phyloP scores from a whole-genome alignment of 805 yeast species.

The Wickerhamiella sorbophila region DNA sequence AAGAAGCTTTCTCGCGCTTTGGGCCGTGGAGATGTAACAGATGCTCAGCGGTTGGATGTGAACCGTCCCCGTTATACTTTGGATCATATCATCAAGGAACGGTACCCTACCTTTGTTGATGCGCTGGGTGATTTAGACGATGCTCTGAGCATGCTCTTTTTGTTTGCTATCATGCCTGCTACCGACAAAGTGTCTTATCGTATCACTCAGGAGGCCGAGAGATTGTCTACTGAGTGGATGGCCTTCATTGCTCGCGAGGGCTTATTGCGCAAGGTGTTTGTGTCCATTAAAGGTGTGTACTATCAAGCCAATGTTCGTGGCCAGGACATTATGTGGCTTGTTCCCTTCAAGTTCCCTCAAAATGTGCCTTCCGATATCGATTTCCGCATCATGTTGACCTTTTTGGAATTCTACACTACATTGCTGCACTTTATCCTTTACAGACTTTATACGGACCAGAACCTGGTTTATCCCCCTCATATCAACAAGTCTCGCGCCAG shows the following conservation, averaged over 20 bases:
- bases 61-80: conserved; percentile 73
- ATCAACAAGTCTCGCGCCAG: conserved; percentile 58
- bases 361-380: conserved; percentile 89
- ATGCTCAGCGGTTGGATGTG: conserved; percentile 73
- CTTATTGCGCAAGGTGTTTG: conserved; percentile 74
- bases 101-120: conserved; percentile 88
- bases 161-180: conserved; percentile 91
- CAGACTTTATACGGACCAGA: conserved; percentile 74
- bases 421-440: conserved; percentile 73
- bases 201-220: conserved; percentile 77
- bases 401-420: conserved; percentile 90
- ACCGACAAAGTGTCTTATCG: conserved; percentile 66
- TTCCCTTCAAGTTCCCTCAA: conserved; percentile 94
- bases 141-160: conserved; percentile 85
- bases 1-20: conserved; percentile 78
- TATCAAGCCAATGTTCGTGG: conserved; percentile 84
- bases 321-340: conserved; percentile 89
- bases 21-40: conserved; percentile 80
- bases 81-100: conserved; percentile 83
- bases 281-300: conserved; percentile 92
- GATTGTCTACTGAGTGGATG: conserved; percentile 84
- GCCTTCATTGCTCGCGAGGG: conserved; percentile 84
- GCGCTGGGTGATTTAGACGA: conserved; percentile 90
- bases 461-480: conserved; percentile 81
- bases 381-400: conserved; percentile 92